Conservation (phyloP, 2,329 filamentous ascomycete genomes). For the Ophiostoma sp. region DNA sequence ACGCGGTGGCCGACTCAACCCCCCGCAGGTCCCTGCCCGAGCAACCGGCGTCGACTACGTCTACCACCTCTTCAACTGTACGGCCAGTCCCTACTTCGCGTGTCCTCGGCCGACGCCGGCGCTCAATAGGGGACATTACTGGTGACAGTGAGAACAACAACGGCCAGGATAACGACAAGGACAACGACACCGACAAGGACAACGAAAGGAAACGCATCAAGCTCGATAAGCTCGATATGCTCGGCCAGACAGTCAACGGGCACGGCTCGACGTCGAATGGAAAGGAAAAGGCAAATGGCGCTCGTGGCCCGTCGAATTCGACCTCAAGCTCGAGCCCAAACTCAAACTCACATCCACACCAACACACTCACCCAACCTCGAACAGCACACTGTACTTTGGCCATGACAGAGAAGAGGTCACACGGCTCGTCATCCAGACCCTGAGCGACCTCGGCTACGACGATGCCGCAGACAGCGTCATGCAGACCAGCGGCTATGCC, state of each 20-base stretch:
- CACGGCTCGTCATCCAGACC: slow-evolving; percentile 85
- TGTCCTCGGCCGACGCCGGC: slow-evolving; percentile 53
- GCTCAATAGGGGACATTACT: slow-evolving; percentile 39
- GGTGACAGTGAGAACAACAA: slow-evolving; percentile 23
- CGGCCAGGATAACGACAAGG: background rate
- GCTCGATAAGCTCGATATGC: slow-evolving; percentile 3
- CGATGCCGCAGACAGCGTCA: slow-evolving; percentile 66
- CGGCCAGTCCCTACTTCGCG: slow-evolving; percentile 29
- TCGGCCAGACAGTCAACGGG: background rate
- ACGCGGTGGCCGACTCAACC: slow-evolving; percentile 27
- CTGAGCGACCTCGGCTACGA: slow-evolving; percentile 83
- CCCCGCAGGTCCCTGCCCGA: slow-evolving; percentile 25
- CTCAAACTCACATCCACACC: background rate
- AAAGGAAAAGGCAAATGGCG: slow-evolving; percentile 25
- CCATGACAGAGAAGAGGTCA: slow-evolving; percentile 88
- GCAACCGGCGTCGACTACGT: slow-evolving; percentile 16
- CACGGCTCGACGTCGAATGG: slow-evolving; percentile 28
- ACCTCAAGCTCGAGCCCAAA: too few species aligned
- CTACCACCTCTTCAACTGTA: background rate
- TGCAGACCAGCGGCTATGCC: slow-evolving; percentile 76
- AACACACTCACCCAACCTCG: background rate
- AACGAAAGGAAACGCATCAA: slow-evolving; percentile 7
- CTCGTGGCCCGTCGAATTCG: background rate
- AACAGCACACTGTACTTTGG: slow-evolving; percentile 58
- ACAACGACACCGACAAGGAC: background rate